Evolutionary conservation across 1,139 yeast genomes (phyloP).

Genomic region (Dujonia santamariae): DNA sequence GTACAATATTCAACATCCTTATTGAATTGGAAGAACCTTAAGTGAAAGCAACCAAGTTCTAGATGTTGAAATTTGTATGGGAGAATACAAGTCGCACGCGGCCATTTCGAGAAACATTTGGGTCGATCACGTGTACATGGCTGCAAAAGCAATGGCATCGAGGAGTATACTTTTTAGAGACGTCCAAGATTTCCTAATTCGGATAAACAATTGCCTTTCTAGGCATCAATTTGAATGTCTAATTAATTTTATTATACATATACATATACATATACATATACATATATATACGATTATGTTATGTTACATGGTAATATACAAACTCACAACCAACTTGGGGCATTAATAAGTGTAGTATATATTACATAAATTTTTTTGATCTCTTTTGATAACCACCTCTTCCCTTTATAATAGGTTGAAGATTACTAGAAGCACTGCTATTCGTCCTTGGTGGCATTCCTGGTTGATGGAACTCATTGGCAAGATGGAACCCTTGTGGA

Average conservation of each 20-base stretch:
- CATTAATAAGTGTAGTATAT: neutral
- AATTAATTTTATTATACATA: no score
- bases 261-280: no score
- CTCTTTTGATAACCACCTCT: conserved; percentile 52
- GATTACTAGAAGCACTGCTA: conserved; percentile 9
- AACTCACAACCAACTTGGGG: no score
- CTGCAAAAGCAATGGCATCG: no score
- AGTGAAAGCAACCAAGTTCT: neutral
- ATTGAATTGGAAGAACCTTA: neutral
- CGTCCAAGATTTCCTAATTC: no score
- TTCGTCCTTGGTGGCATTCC: conserved; percentile 7
- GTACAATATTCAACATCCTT: conserved; percentile 4
- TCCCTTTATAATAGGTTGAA: conserved; percentile 40
- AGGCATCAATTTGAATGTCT: no score
- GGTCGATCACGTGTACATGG: neutral
- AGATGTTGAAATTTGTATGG: neutral
- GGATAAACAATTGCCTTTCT: no score
- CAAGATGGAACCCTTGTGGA: neutral
- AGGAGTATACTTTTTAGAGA: no score
- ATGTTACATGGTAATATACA: no score
- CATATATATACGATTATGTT: no score
- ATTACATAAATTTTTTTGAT: conserved; percentile 32
- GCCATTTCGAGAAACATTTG: no score
- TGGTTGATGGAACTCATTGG: conserved; percentile 6
- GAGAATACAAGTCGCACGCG: no score